Base-by-base conservation (phyloP, 148 eudicot species). In the Euryodendron excelsum region DNA sequence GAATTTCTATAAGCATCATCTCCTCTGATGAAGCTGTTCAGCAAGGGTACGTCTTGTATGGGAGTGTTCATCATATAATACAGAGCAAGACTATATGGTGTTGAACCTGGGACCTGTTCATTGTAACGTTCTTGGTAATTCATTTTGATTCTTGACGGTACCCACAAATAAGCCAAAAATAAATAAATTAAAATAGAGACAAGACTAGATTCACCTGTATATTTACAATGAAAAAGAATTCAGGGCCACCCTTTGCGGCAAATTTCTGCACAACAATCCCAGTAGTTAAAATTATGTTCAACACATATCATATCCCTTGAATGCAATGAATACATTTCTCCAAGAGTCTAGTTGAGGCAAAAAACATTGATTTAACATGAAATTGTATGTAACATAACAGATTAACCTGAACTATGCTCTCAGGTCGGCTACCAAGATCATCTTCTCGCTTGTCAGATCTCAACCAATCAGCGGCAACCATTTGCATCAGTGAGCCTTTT, bases 391-490 rank as follows among this genome's bases (percentile, higher is more conserved):
- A 25, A 73, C n/a, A 60, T 61, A 76, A 75, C 27, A 78, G 23
- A 25, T 25, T 28, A 41, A 91, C 94, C 88, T 89, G 89, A 17
- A 91, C 92, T 53, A 91, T 84, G 78, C 90, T 69, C 67, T 88
- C 94, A 78, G 88, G 87, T 69, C 92, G 94, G 30, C 87, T 86
- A 75, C 86, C 94, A 67, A 91, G 87, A 85, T 91, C 87, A 82
- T 91, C 89, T 87, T 87, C 94, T 80, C 91, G 83, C 79, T 85
- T 91, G 79, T 87, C 87, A 75, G 94, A 91, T 83, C 72, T 84
- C 74, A 89, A 75, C 94, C 92, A 91, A 75, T 89, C 94, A 37
- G 90, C 92, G 44, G 84, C 94, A 65, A 91, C 92, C 87, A 89
- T 87, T 80, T 91, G 81, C 92, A 91, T 87, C 80, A 89, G 70